These are phyloP conservation scores for Patellifolia procumbens DNA, from an alignment of 179 eudicot genomes.

Conservation along the genomic window DNA sequence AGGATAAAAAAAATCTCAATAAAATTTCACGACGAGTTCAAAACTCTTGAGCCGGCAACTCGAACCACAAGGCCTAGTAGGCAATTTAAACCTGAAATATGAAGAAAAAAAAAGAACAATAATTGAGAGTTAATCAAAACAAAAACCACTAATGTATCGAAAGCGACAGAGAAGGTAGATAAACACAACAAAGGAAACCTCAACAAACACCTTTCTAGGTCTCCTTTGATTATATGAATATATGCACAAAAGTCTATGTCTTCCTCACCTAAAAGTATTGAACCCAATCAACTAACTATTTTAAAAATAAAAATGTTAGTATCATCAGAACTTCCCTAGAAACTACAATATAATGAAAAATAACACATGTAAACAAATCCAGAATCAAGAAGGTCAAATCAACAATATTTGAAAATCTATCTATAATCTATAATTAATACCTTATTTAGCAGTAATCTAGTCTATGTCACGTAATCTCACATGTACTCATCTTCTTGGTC, in stretches of 20 bases:
- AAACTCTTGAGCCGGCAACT: conserved; percentile 9
- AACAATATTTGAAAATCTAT: conserved; percentile 12
- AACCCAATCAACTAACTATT: conserved; percentile 15
- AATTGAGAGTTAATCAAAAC: not conserved
- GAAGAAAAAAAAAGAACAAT: not conserved
- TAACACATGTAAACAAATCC: conserved; percentile 20
- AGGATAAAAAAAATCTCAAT: not conserved
- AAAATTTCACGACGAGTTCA: not conserved
- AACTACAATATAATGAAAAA: conserved; percentile 18
- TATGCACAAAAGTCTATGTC: conserved; percentile 25
- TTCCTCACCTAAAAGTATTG: conserved; percentile 36
- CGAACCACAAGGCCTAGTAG: not conserved
- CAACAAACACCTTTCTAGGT: conserved; percentile 25
- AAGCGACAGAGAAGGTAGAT: conserved; percentile 27
- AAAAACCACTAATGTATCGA: conserved; percentile 4
- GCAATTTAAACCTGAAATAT: conserved; percentile 24
- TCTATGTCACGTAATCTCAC: conserved; percentile 29
- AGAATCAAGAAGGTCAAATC: conserved; percentile 28
- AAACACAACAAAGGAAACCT: conserved; percentile 26
- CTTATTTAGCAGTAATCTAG: not conserved
- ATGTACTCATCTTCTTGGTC: conserved; percentile 17
- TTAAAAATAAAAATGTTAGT: conserved; percentile 1
- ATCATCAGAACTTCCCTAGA: conserved; percentile 21
- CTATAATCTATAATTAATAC: no score
- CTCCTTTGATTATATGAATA: not conserved